Conservation (phyloP, 169 alveolate species). For the Plasmodium gonderi region DNA sequence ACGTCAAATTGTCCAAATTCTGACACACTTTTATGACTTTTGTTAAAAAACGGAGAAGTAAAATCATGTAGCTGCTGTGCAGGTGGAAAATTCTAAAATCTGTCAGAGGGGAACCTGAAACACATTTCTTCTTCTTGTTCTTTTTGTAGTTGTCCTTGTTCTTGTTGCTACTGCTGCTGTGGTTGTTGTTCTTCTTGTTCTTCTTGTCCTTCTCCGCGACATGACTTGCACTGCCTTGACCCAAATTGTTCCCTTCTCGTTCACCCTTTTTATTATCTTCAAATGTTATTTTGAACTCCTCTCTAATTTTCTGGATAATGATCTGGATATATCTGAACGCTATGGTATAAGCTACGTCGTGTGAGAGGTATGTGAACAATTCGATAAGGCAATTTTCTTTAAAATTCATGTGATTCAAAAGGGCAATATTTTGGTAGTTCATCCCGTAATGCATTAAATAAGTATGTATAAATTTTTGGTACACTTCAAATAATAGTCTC, state of each 20-base stretch:
- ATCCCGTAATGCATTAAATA: conserved; percentile 36
- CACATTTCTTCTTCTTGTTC: background rate
- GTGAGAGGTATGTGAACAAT: conserved; percentile 47
- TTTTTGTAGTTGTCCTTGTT: too few species aligned
- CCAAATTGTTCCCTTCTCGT: too few species aligned
- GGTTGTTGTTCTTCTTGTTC: too few species aligned
- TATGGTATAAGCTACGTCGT: conserved; percentile 53
- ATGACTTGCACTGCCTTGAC: too few species aligned
- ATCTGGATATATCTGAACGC: conserved; percentile 55
- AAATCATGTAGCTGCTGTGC: conserved; percentile 39
- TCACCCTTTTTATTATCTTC: background rate
- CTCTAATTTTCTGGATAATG: conserved; percentile 57
- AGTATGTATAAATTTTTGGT: conserved; percentile 27
- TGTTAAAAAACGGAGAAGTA: conserved; percentile 6
- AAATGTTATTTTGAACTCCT: background rate
- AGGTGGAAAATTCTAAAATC: conserved; percentile 13
- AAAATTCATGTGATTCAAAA: conserved; percentile 29
- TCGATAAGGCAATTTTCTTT: conserved; percentile 71
- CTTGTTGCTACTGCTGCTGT: too few species aligned
- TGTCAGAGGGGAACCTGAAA: background rate
- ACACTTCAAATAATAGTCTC: conserved; percentile 11
- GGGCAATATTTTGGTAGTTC: background rate
- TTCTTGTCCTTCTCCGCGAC: too few species aligned
- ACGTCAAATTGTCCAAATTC: conserved; percentile 31
- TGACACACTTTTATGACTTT: conserved; percentile 21